These are phyloP conservation scores for Cucumis cinereus DNA, from an alignment of 306 rosid genomes.

Conservation along the genomic window DNA sequence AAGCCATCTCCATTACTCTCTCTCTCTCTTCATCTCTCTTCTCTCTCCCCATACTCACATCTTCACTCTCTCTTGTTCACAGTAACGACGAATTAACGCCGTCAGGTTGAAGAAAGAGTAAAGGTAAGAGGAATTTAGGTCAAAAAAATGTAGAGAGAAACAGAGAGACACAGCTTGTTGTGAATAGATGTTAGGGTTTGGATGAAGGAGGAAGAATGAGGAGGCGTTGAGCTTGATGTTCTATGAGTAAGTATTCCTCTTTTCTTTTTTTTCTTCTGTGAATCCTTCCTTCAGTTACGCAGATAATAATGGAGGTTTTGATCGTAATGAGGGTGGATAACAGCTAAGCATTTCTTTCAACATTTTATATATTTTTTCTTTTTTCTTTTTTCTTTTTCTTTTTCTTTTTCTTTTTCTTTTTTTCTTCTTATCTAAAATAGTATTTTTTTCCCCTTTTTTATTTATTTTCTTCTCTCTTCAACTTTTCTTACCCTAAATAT, in stretches of 20 bases:
- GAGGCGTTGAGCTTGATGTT: not conserved
- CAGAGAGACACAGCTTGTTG: no score
- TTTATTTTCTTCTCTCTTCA: not conserved
- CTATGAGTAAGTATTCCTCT: not conserved
- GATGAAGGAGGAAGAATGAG: not conserved
- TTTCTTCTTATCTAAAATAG: slow-evolving; percentile 2
- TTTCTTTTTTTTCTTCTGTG: not conserved
- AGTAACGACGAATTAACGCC: slow-evolving; percentile 6
- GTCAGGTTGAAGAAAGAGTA: not conserved
- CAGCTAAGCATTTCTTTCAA: slow-evolving; percentile 3
- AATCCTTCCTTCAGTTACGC: slow-evolving; percentile 3
- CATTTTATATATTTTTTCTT: not conserved
- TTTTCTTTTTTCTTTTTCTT: not conserved
- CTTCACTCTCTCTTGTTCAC: not conserved
- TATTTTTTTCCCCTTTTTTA: not conserved
- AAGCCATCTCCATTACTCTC: not conserved
- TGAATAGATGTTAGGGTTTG: not conserved
- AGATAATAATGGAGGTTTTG: slow-evolving; percentile 8
- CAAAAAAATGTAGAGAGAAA: not conserved
- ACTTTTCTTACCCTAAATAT: no score
- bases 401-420: not conserved
- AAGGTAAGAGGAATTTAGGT: not conserved
- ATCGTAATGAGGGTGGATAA: slow-evolving; percentile 8
- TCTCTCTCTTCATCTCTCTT: not conserved
- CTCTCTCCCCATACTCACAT: not conserved